These are phyloP conservation scores for Solanum gandarillasii DNA, from an alignment of 257 asterid species.

Conservation along the genomic window DNA sequence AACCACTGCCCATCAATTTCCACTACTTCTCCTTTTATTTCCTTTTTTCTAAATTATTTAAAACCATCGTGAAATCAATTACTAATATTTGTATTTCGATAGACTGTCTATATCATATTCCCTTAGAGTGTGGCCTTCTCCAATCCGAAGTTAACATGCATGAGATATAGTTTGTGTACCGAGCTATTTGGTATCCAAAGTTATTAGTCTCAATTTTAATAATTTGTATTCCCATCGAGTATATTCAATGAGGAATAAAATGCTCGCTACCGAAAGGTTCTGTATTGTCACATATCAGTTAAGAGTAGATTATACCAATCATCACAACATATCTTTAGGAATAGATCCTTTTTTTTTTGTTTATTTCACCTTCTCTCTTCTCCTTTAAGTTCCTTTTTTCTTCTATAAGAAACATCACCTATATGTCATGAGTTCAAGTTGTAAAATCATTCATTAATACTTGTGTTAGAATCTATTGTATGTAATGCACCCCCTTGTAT, in stretches of 20 bases:
- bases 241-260: neutral
- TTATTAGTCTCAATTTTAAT: neutral
- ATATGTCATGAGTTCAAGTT: neutral
- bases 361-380: neutral
- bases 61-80: neutral
- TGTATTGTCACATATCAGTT: neutral
- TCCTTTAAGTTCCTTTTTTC: neutral
- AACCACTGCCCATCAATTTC: slow-evolving; percentile 22
- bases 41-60: neutral
- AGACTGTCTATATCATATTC: too few relatives aligned
- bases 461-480: neutral
- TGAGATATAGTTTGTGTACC: neutral
- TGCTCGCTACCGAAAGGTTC: neutral
- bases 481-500: neutral
- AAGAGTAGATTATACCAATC: neutral
- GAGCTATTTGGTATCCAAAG: neutral
- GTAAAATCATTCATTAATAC: neutral
- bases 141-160: neutral
- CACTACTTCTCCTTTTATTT: slow-evolving; percentile 13
- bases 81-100: neutral
- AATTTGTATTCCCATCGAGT: neutral
- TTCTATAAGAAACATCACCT: neutral
- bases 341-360: neutral
- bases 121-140: neutral
- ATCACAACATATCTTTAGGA: neutral